phyloP scores from a whole-genome alignment of 129 eudicot genomes.

The Pittosporum tobira region DNA sequence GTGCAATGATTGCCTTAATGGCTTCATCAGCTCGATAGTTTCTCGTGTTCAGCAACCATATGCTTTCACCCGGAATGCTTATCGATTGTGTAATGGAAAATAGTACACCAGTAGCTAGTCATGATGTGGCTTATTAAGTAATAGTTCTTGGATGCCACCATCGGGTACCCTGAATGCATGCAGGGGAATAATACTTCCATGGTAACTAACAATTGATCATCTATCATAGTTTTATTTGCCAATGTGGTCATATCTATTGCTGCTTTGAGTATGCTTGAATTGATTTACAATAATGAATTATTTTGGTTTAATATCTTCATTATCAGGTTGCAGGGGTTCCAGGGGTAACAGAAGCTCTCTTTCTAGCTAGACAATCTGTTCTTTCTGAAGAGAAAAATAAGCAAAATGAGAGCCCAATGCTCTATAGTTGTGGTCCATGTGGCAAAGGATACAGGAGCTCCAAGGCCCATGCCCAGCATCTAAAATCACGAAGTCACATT shows the following conservation, averaged over 20 bases:
- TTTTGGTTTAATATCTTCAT: neutral
- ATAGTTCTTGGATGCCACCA: no score
- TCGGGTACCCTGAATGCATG: no score
- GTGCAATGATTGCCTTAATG: no score
- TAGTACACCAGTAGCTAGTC: no score
- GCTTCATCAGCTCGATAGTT: no score
- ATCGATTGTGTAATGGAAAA: no score
- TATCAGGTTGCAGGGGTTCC: conserved; percentile 89
- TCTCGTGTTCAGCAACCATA: no score
- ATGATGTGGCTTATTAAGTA: no score
- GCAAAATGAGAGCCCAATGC: conserved; percentile 50
- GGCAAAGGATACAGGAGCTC: conserved; percentile 80
- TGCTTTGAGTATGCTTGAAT: neutral
- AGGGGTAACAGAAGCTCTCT: conserved; percentile 88
- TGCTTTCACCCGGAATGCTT: no score
- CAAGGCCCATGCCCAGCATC: conserved; percentile 87
- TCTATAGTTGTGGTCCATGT: conserved; percentile 76
- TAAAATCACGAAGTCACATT: conserved; percentile 54
- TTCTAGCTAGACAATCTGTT: conserved; percentile 61
- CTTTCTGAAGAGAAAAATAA: conserved; percentile 61
- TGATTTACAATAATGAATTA: neutral
- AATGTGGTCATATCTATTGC: neutral
- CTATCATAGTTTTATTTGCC: neutral
- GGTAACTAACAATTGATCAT: no score
- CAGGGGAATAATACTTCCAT: no score